These are phyloP conservation scores for Mycena venus DNA, from an alignment of 768 basidiomycete species.

Conservation along the genomic window DNA sequence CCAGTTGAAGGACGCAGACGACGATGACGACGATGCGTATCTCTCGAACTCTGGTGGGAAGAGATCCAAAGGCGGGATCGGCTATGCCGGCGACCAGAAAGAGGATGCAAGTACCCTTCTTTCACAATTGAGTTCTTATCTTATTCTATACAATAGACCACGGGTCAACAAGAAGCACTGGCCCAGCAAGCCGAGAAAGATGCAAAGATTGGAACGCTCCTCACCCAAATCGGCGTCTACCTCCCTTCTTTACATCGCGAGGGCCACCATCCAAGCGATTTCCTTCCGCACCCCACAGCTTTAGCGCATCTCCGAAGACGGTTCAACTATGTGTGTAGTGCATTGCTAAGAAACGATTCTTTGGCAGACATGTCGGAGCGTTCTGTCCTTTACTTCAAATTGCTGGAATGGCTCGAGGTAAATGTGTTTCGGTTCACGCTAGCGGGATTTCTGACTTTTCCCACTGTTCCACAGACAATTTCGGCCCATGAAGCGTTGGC, in stretches of 20 bases:
- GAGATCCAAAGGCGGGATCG: conserved; percentile 84
- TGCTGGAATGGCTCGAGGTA: conserved; percentile 95
- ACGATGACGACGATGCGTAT: conserved; percentile 62
- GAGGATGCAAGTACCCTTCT: conserved; percentile 80
- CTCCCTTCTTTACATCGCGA: conserved; percentile 85
- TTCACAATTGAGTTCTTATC: neutral
- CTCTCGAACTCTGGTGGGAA: conserved; percentile 61
- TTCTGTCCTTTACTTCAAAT: conserved; percentile 84
- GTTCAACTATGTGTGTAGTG: conserved; percentile 90
- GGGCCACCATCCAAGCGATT: conserved; percentile 89
- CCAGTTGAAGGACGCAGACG: conserved; percentile 33
- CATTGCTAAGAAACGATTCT: conserved; percentile 91
- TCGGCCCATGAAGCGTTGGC: conserved; percentile 94
- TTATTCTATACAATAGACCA: conserved; percentile 71
- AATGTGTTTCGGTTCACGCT: conserved; percentile 14
- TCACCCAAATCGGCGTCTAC: conserved; percentile 82
- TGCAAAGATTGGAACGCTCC: conserved; percentile 75
- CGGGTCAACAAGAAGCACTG: conserved; percentile 85
- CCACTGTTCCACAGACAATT: conserved; percentile 74
- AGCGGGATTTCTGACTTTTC: conserved; percentile 20
- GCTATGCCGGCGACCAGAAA: conserved; percentile 86
- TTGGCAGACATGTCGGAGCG: conserved; percentile 96
- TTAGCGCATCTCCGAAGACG: conserved; percentile 92
- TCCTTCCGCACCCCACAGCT: conserved; percentile 91
- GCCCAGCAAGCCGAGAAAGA: conserved; percentile 83